These are phyloP conservation scores for Marchantia polymorpha DNA, from an alignment of 225 moss, liverwort and hornwort species.

Conservation along the genomic window DNA sequence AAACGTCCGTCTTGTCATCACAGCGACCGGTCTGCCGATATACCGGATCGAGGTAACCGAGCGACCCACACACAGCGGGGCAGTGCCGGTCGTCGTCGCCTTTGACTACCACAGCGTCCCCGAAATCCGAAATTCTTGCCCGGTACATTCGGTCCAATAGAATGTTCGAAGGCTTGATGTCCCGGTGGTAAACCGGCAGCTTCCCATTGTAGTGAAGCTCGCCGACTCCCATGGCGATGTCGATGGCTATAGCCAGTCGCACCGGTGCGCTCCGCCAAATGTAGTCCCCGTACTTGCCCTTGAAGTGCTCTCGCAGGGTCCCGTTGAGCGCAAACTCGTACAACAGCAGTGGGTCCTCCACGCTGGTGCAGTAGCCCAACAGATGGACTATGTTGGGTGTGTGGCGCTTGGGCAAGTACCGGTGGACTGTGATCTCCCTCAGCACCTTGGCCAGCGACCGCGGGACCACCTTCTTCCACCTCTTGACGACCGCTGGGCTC, in stretches of 20 bases:
- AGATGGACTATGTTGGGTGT: conserved; percentile 32
- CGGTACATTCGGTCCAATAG: conserved; percentile 28
- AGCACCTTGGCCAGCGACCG: conserved; percentile 21
- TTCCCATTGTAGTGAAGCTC: conserved; percentile 45
- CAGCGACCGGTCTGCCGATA: conserved; percentile 35
- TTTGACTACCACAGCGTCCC: conserved; percentile 32
- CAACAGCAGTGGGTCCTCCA: conserved; percentile 39
- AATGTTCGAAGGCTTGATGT: conserved; percentile 36
- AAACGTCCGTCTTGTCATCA: conserved; percentile 41
- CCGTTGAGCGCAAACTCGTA: conserved; percentile 40
- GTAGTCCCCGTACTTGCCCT: conserved; percentile 33
- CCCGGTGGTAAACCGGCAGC: conserved; percentile 36
- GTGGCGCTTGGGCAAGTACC: conserved; percentile 32
- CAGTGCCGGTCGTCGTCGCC: conserved; percentile 33
- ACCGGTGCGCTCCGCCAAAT: conserved; percentile 33
- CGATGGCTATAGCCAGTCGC: conserved; percentile 32
- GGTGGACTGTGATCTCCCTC: conserved; percentile 38
- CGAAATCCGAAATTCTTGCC: conserved; percentile 38
- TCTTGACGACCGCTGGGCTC: conserved; percentile 35
- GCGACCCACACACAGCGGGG: conserved; percentile 28
- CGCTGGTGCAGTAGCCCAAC: conserved; percentile 35
- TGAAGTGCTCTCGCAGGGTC: conserved; percentile 41
- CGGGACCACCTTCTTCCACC: conserved; percentile 29
- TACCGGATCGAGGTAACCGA: conserved; percentile 37
- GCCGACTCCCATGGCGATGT: conserved; percentile 34